These are phyloP conservation scores for Eucalyptus camaldulensis DNA, from an alignment of 345 rosid genomes.

Conservation along the genomic window DNA sequence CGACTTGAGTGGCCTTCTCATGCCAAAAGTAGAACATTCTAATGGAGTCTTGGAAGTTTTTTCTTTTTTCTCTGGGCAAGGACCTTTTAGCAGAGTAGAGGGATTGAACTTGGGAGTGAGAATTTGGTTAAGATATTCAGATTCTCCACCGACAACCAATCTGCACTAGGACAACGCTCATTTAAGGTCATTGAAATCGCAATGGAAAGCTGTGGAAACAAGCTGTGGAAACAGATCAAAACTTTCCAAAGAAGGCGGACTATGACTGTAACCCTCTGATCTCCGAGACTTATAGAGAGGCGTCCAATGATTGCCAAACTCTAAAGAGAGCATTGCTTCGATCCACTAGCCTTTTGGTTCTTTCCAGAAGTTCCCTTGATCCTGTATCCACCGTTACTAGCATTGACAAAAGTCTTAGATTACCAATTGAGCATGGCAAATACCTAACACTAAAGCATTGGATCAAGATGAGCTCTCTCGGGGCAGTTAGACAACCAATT, in stretches of 20 bases:
- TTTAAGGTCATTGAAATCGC: neutral
- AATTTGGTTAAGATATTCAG: neutral
- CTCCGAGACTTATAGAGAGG: neutral
- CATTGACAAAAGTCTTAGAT: too few species aligned
- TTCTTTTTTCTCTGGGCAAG: neutral
- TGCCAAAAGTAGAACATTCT: neutral
- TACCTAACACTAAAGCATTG: too few species aligned
- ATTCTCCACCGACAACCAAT: neutral
- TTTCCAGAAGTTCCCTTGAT: too few species aligned
- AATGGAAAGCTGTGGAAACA: neutral
- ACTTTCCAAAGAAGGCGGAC: neutral
- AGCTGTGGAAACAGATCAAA: neutral
- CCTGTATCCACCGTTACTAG: too few species aligned
- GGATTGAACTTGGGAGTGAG: neutral
- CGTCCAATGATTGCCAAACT: neutral
- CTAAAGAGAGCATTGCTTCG: neutral
- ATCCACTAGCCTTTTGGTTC: too few species aligned
- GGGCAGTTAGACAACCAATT: too few species aligned
- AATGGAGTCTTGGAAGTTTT: neutral
- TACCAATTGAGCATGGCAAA: too few species aligned
- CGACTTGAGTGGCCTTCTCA: neutral
- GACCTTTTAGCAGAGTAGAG: neutral
- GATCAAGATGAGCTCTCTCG: too few species aligned
- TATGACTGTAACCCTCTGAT: neutral
- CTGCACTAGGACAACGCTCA: neutral